phyloP scores from a whole-genome alignment of 257 asterid genomes.

The Ehretia macrophylla region DNA sequence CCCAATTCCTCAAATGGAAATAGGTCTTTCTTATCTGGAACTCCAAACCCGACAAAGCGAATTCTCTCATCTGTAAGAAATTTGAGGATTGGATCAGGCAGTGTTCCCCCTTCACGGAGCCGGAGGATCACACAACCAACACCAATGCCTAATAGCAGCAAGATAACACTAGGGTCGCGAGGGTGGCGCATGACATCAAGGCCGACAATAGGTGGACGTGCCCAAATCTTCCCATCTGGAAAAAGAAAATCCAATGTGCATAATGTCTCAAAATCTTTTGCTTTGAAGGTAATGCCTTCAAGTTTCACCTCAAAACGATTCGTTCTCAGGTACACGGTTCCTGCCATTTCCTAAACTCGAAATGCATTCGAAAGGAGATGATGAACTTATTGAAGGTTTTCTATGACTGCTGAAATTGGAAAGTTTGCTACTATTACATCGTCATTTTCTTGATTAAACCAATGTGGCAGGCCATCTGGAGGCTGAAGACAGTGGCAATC shows the following conservation, averaged over 20 bases:
- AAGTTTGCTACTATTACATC: too few relatives aligned
- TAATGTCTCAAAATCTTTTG: conserved; percentile 59
- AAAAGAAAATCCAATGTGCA: conserved; percentile 70
- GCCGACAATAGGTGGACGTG: conserved; percentile 66
- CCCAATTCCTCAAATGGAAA: conserved; percentile 69
- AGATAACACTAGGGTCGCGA: conserved; percentile 52
- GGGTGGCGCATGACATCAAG: conserved; percentile 86
- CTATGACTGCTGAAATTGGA: neutral
- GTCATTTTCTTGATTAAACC: conserved; percentile 11
- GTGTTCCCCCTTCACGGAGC: conserved; percentile 41
- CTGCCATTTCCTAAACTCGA: conserved; percentile 43
- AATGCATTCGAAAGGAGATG: neutral
- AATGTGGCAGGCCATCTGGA: conserved; percentile 24
- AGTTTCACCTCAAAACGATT: conserved; percentile 77
- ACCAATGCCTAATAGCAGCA: conserved; percentile 67
- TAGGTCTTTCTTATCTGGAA: conserved; percentile 64
- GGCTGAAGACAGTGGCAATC: too few relatives aligned
- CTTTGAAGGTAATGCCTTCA: conserved; percentile 81
- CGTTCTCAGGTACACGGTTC: conserved; percentile 61
- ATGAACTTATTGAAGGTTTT: neutral
- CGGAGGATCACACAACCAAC: conserved; percentile 73
- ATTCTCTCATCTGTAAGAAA: conserved; percentile 65
- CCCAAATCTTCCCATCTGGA: conserved; percentile 63
- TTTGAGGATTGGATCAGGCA: conserved; percentile 42
- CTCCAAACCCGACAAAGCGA: conserved; percentile 69